These are phyloP conservation scores for Begonia peltatifolia DNA, from an alignment of 306 rosid species.

Conservation along the genomic window DNA sequence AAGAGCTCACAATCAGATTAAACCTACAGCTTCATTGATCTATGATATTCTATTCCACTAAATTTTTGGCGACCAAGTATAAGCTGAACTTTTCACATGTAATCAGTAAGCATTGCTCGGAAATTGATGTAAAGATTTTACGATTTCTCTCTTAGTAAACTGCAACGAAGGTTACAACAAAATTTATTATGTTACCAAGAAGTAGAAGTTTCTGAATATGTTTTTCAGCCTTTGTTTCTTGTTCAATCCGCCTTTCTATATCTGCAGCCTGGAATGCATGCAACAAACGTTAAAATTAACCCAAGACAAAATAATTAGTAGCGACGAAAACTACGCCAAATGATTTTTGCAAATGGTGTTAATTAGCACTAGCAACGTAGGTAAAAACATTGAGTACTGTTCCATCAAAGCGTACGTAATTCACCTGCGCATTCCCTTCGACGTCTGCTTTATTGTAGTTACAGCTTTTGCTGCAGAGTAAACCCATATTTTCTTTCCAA, in stretches of 20 bases:
- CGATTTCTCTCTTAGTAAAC: background rate
- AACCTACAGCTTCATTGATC: too few species aligned
- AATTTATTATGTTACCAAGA: constrained; percentile 42
- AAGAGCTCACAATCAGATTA: too few species aligned
- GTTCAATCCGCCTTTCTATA: constrained; percentile 74
- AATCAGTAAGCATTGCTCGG: background rate
- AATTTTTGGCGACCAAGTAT: too few species aligned
- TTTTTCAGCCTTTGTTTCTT: constrained; percentile 79
- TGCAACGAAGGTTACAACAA: too few species aligned
- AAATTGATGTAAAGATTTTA: background rate
- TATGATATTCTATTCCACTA: too few species aligned
- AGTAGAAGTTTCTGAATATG: constrained; percentile 90
- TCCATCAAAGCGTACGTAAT: background rate
- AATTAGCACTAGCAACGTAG: background rate
- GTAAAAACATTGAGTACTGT: too few species aligned
- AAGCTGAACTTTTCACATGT: too few species aligned
- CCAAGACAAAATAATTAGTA: background rate
- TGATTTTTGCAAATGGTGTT: background rate
- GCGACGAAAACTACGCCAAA: too few species aligned
- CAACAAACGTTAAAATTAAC: constrained; percentile 9
- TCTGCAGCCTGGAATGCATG: constrained; percentile 65
- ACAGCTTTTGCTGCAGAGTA: constrained; percentile 77
- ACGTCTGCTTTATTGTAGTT: constrained; percentile 48
- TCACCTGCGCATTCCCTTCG: constrained; percentile 83
- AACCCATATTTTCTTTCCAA: constrained; percentile 71